Base-by-base conservation (phyloP, 1,139 yeast genomes). In the Suhomyces yuchorum region DNA sequence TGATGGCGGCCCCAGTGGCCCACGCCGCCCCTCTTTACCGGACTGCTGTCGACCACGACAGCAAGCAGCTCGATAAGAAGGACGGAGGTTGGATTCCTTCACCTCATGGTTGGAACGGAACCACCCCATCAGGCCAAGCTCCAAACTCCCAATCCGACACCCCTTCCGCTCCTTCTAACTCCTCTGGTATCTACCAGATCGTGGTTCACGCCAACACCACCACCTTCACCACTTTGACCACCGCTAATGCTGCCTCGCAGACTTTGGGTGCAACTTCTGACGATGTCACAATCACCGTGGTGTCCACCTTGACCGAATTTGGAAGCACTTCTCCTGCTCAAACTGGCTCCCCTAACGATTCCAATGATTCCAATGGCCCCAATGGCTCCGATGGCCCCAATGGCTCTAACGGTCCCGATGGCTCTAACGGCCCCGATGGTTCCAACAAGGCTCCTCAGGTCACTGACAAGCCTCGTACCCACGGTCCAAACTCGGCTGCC, bases 41-140 rank as follows among this genome's bases (percentile, higher is more conserved):
- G 12, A 17, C 8, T 34, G 14, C 12, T 20, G 37, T 36, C 42
- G 26, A 17, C 34, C 20, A 32, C 20, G 35, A 24, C 0, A 26
- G 30, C 32, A 33, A 26, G 20, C 42, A 40, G 32, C 40, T 47
- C 11, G 40, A 37, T 15, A 40, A 28, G 18, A 39, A 37, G 30
- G 42, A 37, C 23, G 49, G 44, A 20, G 44, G 46, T 6, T 43
- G 41, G 42, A 8, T 35, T 32, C 32, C 41, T n/a, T 43, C 50
- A 7, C 39, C 40, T 9, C 20, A 30, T 15, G 50, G 47, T n/a
- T 47, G 50, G 47, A 47, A 47, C 24, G 37, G 42, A n/a, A 19
- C 42, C 24, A n/a, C 28, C 11, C 14, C 37, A 3, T 17, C 37
- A 18, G 37, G 28, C 28, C 37, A 34, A 34, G 17, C 34, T 14